Percentiles rank a stretch among this genome's conserved stretches.
Conservation (phyloP, 2,329 filamentous ascomycete species). For the Botryosphaeria dothidea region DNA sequence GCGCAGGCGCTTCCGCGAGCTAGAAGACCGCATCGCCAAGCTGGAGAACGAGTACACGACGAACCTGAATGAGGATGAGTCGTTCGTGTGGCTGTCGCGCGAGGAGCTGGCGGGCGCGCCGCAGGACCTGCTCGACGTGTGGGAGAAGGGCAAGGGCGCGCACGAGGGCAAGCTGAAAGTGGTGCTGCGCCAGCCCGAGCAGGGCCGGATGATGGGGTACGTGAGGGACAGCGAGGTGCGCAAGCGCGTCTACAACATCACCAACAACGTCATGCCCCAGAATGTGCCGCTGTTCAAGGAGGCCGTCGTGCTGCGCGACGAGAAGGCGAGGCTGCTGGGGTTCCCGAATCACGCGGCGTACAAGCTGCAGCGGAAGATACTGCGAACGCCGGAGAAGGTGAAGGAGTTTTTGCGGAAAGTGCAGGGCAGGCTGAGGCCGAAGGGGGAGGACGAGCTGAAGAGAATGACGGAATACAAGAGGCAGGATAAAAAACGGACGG, state of each 20-base stretch:
- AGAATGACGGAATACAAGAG: slow-evolving; percentile 51
- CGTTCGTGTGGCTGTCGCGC: slow-evolving; percentile 52
- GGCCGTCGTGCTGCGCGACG: slow-evolving; percentile 51
- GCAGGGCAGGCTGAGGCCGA: slow-evolving; percentile 43
- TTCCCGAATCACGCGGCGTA: slow-evolving; percentile 55
- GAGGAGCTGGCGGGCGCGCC: slow-evolving; percentile 52
- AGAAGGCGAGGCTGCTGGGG: slow-evolving; percentile 51
- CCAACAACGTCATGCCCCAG: slow-evolving; percentile 13
- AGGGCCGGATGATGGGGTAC: slow-evolving; percentile 52
- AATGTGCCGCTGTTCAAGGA: slow-evolving; percentile 54
- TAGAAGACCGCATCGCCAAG: slow-evolving; percentile 52
- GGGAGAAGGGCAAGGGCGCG: slow-evolving; percentile 51
- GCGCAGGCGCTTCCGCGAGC: slow-evolving; percentile 54
- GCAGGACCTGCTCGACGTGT: slow-evolving; percentile 46
- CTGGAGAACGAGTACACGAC: slow-evolving; percentile 52
- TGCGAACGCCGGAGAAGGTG: slow-evolving; percentile 53
- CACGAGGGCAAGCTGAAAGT: slow-evolving; percentile 50
- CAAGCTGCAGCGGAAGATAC: slow-evolving; percentile 56
- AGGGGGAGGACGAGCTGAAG: slow-evolving; percentile 38
- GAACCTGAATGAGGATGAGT: slow-evolving; percentile 52
- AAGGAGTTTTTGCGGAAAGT: slow-evolving; percentile 53
- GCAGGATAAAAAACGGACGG: slow-evolving; percentile 46
- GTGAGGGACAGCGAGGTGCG: slow-evolving; percentile 47
- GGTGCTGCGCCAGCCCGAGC: slow-evolving; percentile 53
- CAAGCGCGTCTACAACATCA: slow-evolving; percentile 35